Conservation (phyloP, 192 early-diverging fungal species). For the Backusella tarrabulga region DNA sequence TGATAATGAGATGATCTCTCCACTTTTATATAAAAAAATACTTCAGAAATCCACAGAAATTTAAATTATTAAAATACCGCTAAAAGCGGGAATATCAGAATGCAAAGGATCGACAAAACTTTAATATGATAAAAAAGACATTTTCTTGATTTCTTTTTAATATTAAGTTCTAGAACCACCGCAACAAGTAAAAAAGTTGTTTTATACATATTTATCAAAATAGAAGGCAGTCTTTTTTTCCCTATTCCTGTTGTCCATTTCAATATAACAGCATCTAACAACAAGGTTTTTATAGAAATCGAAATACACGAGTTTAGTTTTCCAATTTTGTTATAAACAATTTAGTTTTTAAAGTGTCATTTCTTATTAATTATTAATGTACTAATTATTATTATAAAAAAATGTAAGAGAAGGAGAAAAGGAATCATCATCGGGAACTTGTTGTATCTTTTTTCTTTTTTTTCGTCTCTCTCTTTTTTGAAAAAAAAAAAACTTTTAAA, state of each 20-base stretch:
- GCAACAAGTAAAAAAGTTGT: too few species aligned
- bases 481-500: neutral
- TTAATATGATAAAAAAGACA: neutral
- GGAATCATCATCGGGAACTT: too few species aligned
- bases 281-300: neutral
- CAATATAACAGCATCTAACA: neutral
- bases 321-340: neutral
- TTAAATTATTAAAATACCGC: neutral
- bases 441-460: neutral
- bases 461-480: neutral
- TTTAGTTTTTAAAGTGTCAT: neutral
- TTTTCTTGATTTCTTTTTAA: slow-evolving; percentile 5
- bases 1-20: neutral
- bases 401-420: neutral
- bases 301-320: neutral
- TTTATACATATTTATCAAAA: too few species aligned
- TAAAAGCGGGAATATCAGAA: neutral
- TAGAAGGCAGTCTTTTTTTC: neutral
- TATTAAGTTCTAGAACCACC: neutral
- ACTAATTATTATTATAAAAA: neutral
- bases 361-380: neutral
- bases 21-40: neutral
- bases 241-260: neutral
- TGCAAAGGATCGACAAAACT: neutral
- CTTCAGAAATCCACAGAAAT: neutral